These are phyloP conservation scores for Ceratobasidium sp. DNA, from an alignment of 1,284 basidiomycete genomes.

Conservation along the genomic window DNA sequence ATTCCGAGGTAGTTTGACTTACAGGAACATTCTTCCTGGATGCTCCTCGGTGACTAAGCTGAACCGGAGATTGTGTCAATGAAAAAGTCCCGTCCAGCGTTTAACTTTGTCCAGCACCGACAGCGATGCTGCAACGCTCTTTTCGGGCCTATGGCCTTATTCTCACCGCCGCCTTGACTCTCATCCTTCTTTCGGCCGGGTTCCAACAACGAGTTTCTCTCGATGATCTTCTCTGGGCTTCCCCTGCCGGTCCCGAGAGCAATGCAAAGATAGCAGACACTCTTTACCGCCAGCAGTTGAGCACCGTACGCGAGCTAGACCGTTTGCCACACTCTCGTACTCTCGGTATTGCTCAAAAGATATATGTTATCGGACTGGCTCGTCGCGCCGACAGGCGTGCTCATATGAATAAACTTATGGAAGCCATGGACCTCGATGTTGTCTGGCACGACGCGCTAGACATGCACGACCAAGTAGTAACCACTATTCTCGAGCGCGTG, in stretches of 20 bases:
- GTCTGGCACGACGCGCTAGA: slow-evolving; percentile 50
- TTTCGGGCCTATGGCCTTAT: slow-evolving; percentile 40
- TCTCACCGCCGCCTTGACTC: slow-evolving; percentile 1
- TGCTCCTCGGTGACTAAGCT: background rate
- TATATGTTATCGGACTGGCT: slow-evolving; percentile 52
- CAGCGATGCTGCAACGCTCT: slow-evolving; percentile 35
- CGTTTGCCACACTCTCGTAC: slow-evolving; percentile 47
- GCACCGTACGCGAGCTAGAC: slow-evolving; percentile 43
- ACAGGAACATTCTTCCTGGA: no score
- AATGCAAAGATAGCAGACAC: background rate
- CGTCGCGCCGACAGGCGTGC: slow-evolving; percentile 51
- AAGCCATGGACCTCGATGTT: slow-evolving; percentile 49
- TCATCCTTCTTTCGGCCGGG: slow-evolving; percentile 16
- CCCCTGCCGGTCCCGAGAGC: background rate
- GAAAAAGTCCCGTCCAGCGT: background rate
- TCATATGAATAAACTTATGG: slow-evolving; percentile 49
- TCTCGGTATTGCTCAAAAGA: slow-evolving; percentile 50
- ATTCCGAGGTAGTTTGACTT: no score
- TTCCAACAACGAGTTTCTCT: slow-evolving; percentile 41
- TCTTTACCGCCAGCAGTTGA: slow-evolving; percentile 38
- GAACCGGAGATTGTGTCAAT: background rate
- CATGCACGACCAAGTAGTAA: slow-evolving; percentile 34
- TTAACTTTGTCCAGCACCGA: background rate
- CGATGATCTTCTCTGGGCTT: slow-evolving; percentile 29
- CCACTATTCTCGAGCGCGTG: slow-evolving; percentile 47